A percentile compares a stretch with the other conserved stretches of the same genome.
These are phyloP conservation scores for Kwoniella dejecticola DNA, from an alignment of 768 basidiomycete species.

Conservation along the genomic window DNA sequence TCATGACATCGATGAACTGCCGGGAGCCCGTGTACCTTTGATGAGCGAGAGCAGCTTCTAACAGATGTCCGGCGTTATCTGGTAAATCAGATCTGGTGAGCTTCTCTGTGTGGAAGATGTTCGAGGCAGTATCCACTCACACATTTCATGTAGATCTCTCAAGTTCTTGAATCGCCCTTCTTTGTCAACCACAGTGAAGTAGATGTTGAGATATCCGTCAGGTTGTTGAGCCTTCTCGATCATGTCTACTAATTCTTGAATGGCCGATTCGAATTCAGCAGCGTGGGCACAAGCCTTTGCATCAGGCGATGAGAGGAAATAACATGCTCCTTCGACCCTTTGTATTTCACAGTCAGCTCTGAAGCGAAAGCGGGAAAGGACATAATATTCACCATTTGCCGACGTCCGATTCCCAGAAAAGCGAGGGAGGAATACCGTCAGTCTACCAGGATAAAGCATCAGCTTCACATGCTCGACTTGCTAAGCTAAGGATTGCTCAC, in stretches of 20 bases:
- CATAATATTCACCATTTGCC: constrained; percentile 31
- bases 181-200: constrained; percentile 37
- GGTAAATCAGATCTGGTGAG: too few relatives aligned
- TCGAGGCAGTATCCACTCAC: constrained; percentile 32
- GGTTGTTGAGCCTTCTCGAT: constrained; percentile 42
- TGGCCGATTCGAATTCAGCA: constrained; percentile 16
- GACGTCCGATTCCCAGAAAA: constrained; percentile 42
- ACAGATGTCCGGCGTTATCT: constrained; percentile 44
- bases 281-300: constrained; percentile 12
- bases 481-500: too few relatives aligned
- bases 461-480: neutral
- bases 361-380: neutral
- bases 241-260: constrained; percentile 37
- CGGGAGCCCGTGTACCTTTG: constrained; percentile 31
- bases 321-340: constrained; percentile 40
- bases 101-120: too few relatives aligned
- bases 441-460: constrained; percentile 1
- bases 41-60: constrained; percentile 40
- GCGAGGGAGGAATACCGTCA: constrained; percentile 31
- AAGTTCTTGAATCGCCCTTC: constrained; percentile 38
- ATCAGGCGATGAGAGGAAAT: constrained; percentile 33
- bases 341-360: neutral
- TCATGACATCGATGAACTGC: constrained; percentile 44
- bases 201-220: constrained; percentile 40
- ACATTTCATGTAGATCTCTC: constrained; percentile 42